A percentile compares a stretch with the other conserved stretches of the same genome.
These are phyloP conservation scores for Vaccinium darrowii DNA, from an alignment of 148 eudicot genomes.

Conservation along the genomic window DNA sequence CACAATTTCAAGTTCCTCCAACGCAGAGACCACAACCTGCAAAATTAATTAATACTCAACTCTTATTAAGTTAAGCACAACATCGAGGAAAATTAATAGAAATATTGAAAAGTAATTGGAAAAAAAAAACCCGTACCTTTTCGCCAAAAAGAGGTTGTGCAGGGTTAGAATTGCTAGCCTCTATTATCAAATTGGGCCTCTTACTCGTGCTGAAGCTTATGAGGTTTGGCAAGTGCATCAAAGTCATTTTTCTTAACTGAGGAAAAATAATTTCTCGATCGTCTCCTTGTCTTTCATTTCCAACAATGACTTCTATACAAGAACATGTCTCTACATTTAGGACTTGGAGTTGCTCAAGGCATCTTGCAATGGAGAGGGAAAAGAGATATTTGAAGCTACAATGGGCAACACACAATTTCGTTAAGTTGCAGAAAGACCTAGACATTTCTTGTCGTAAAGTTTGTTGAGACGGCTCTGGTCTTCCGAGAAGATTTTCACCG, in stretches of 20 bases:
- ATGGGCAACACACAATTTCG: neutral
- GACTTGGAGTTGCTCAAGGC: too few species aligned
- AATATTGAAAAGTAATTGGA: neutral
- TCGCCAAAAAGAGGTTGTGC: neutral
- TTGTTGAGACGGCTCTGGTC: neutral
- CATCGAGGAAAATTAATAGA: neutral
- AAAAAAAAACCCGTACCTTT: neutral
- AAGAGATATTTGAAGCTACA: too few species aligned
- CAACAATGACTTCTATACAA: neutral
- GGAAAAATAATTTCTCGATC: neutral
- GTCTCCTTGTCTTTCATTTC: neutral
- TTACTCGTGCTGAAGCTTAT: neutral
- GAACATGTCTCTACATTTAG: too few species aligned
- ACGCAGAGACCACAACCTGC: neutral
- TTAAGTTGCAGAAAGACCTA: neutral
- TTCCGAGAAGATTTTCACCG: neutral
- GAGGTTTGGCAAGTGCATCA: neutral
- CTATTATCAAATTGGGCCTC: neutral
- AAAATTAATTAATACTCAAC: neutral
- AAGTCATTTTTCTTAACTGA: neutral
- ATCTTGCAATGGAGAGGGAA: too few species aligned
- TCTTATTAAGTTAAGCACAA: neutral
- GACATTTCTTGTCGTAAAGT: neutral
- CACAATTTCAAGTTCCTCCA: accelerated
- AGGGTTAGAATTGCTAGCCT: neutral